Conservation (phyloP, 345 rosid species). For the Mercurialis annua region DNA sequence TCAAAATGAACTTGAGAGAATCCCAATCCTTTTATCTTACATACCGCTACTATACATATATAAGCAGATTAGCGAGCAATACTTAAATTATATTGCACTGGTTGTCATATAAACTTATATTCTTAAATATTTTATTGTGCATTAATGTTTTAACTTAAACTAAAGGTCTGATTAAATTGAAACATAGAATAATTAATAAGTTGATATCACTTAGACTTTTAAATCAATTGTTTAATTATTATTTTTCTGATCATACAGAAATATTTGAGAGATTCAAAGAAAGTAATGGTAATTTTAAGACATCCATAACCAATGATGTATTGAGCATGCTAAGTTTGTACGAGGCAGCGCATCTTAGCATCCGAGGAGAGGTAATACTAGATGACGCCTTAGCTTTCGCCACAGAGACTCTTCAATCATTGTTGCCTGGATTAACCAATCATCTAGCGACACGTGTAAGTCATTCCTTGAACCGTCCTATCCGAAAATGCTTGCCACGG, state of each 20-base stretch:
- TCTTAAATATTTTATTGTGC: too few relatives aligned
- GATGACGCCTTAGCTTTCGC: conserved; percentile 16
- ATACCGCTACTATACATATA: too few relatives aligned
- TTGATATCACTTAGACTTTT: too few relatives aligned
- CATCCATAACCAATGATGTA: neutral
- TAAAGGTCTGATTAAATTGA: too few relatives aligned
- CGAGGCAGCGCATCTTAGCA: conserved; percentile 18
- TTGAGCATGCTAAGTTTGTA: conserved; percentile 15
- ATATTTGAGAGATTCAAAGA: conserved; percentile 9
- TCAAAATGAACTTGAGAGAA: too few relatives aligned
- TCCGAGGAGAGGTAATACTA: conserved; percentile 8
- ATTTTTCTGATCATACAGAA: neutral
- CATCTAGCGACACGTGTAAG: neutral
- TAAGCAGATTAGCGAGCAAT: too few relatives aligned
- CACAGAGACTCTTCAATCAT: neutral
- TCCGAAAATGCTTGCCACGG: neutral
- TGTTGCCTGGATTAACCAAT: neutral
- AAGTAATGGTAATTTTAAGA: conserved; percentile 2
- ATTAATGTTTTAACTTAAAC: too few relatives aligned
- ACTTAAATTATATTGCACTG: too few relatives aligned
- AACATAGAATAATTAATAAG: too few relatives aligned
- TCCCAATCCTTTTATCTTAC: too few relatives aligned
- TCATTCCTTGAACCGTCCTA: conserved; percentile 11
- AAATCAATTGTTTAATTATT: too few relatives aligned
- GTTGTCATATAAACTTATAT: too few relatives aligned